Evolutionary conservation across 1,139 yeast species (phyloP).

Genomic region (Yamadazyma oceani): DNA sequence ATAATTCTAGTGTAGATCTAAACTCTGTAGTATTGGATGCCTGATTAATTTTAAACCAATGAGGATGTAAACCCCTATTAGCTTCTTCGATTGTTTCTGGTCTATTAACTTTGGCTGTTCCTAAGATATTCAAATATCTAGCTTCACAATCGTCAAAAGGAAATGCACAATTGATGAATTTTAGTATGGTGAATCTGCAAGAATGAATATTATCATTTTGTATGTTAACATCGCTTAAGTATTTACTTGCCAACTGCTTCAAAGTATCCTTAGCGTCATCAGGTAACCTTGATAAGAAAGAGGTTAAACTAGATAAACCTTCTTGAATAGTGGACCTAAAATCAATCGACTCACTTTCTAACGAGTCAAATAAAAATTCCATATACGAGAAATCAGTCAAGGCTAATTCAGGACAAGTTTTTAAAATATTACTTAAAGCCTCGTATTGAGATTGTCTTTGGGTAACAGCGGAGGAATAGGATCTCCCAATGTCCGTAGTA

Average conservation of each 20-base stretch:
- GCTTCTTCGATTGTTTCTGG: conserved; percentile 83
- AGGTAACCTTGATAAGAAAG: conserved; percentile 46
- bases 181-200: conserved; percentile 62
- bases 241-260: conserved; percentile 40
- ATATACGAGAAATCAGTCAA: conserved; percentile 50
- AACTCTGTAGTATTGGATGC: conserved; percentile 42
- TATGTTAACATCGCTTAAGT: conserved; percentile 28
- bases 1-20: conserved; percentile 43
- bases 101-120: conserved; percentile 55
- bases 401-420: conserved; percentile 48
- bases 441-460: conserved; percentile 73
- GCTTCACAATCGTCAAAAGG: conserved; percentile 72
- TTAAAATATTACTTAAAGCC: conserved; percentile 66
- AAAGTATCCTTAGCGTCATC: conserved; percentile 40
- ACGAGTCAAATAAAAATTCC: conserved; percentile 70
- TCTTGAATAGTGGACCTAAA: conserved; percentile 71
- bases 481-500: conserved; percentile 28
- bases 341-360: conserved; percentile 63
- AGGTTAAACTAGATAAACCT: conserved; percentile 60
- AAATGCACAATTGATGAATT: conserved; percentile 63
- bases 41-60: conserved; percentile 54
- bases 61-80: conserved; percentile 77
- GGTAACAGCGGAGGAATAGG: conserved; percentile 27
- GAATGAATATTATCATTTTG: conserved; percentile 31
- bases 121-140: conserved; percentile 66